These are phyloP conservation scores for Theobroma cacao DNA, from an alignment of 345 rosid species.

Conservation along the genomic window DNA sequence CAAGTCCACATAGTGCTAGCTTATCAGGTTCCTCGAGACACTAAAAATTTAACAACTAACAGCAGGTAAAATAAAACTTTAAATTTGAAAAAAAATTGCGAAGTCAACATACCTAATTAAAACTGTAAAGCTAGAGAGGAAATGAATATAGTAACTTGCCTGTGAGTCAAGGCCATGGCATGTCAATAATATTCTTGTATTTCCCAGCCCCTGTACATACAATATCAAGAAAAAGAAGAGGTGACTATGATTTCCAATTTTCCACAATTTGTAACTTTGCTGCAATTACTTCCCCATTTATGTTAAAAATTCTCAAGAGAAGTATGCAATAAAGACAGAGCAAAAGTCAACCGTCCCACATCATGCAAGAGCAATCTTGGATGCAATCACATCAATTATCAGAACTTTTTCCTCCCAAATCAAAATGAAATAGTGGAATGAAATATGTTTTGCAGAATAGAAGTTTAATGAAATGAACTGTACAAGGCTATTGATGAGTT, in stretches of 20 bases:
- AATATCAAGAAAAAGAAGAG: slow-evolving; percentile 12
- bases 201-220: slow-evolving; percentile 60
- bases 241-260: neutral
- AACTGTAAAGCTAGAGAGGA: slow-evolving; percentile 4
- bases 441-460: neutral
- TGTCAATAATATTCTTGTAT: slow-evolving; percentile 62
- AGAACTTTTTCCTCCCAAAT: neutral
- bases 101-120: slow-evolving; percentile 4
- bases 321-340: neutral
- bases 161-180: slow-evolving; percentile 66
- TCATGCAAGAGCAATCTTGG: neutral
- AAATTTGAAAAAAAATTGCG: neutral
- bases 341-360: neutral
- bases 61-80: neutral
- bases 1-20: slow-evolving; percentile 77
- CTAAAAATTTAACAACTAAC: slow-evolving; percentile 30
- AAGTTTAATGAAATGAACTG: neutral
- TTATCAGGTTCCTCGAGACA: slow-evolving; percentile 73
- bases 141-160: slow-evolving; percentile 35
- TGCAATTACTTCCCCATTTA: neutral
- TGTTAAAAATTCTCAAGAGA: neutral
- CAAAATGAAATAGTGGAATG: neutral
- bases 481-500: neutral
- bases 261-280: slow-evolving; percentile 6
- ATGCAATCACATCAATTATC: neutral